Conservation (phyloP, 1,139 yeast species). For the Groenewaldozyma auringiensis region DNA sequence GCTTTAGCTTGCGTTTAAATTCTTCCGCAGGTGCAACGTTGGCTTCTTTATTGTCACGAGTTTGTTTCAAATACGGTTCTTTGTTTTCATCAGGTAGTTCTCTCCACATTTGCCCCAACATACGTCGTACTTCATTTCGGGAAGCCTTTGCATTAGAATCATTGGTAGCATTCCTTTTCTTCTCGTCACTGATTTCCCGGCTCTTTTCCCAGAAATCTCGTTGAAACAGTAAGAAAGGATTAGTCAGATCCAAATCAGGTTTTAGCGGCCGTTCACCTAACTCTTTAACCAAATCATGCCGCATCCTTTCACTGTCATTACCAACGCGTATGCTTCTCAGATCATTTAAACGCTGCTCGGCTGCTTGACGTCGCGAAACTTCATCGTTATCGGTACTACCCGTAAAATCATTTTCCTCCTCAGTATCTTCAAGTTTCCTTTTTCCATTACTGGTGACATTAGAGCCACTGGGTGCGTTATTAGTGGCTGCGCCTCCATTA, state of each 20-base stretch:
- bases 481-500: background rate
- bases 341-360: conserved; percentile 15
- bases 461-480: background rate
- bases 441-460: background rate
- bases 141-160: conserved; percentile 32
- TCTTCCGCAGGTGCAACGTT: conserved; percentile 31
- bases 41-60: conserved; percentile 30
- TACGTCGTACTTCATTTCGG: conserved; percentile 37
- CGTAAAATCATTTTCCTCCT: background rate
- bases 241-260: conserved; percentile 35
- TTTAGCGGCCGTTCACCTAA: conserved; percentile 35
- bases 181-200: conserved; percentile 31
- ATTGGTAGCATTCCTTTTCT: conserved; percentile 26
- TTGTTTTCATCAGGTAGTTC: conserved; percentile 34
- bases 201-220: conserved; percentile 39
- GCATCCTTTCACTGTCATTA: conserved; percentile 30
- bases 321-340: conserved; percentile 20
- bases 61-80: conserved; percentile 32
- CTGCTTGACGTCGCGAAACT: conserved; percentile 1
- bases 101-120: conserved; percentile 38
- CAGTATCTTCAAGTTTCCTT: background rate
- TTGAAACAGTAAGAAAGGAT: conserved; percentile 38
- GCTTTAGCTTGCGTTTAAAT: conserved; percentile 27
- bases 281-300: conserved; percentile 29
- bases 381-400: background rate